A percentile compares a stretch with the other conserved stretches of the same genome.
Evolutionary conservation across 2,329 filamentous ascomycete species (phyloP).

Genomic region (Aaosphaeria arxii): DNA sequence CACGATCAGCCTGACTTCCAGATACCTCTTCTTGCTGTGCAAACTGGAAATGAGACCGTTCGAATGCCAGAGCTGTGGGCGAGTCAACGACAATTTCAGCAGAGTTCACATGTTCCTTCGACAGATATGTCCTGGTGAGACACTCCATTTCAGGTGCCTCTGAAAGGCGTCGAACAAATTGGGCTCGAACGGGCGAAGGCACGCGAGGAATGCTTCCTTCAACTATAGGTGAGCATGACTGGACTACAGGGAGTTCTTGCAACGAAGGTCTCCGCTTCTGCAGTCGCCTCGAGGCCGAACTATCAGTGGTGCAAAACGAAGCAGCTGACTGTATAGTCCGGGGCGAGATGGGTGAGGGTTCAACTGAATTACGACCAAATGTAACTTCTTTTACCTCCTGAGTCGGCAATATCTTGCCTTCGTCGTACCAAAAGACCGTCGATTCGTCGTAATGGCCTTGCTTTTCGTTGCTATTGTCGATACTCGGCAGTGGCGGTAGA

Average conservation of each 20-base stretch:
- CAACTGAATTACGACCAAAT: background rate
- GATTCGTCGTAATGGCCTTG: background rate
- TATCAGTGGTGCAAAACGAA: conserved; percentile 18
- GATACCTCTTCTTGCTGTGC: conserved; percentile 11
- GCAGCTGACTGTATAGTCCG: conserved; percentile 17
- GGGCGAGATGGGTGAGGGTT: conserved; percentile 8
- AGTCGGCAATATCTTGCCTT: background rate
- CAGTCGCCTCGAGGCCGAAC: conserved; percentile 21
- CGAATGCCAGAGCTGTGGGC: background rate
- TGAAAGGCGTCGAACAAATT: conserved; percentile 36
- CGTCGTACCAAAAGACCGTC: background rate
- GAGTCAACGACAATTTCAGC: conserved; percentile 5
- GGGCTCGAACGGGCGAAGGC: conserved; percentile 30
- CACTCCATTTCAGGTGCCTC: conserved; percentile 34
- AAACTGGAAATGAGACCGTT: conserved; percentile 1
- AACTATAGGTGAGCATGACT: conserved; percentile 25
- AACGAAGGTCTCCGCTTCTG: conserved; percentile 30
- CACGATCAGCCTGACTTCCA: conserved; percentile 6
- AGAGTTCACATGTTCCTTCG: conserved; percentile 21
- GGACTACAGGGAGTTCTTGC: conserved; percentile 25
- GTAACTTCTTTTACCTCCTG: background rate
- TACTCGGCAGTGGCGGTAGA: conserved; percentile 8
- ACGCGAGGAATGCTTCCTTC: conserved; percentile 31
- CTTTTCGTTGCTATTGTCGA: conserved; percentile 4
- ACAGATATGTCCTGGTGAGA: conserved; percentile 33